phyloP scores from a whole-genome alignment of 2,329 filamentous ascomycete species.

The Fusarium denticulatum region DNA sequence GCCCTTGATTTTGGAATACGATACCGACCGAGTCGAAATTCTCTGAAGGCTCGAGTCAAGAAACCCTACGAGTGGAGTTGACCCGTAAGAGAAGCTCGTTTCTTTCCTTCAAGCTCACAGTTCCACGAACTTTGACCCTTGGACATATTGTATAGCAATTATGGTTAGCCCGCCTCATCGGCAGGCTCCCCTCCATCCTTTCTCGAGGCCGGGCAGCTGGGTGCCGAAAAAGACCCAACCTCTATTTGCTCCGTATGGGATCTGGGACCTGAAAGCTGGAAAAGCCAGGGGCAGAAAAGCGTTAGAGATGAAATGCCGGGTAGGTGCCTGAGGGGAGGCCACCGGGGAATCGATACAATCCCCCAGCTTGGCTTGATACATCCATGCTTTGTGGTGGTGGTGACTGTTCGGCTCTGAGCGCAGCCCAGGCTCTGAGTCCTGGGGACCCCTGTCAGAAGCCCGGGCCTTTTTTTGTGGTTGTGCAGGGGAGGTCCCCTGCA shows the following conservation, averaged over 20 bases:
- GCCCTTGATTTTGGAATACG: not conserved
- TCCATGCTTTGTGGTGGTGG: conserved; percentile 2
- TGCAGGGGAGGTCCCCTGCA: conserved; percentile 21
- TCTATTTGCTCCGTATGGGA: not conserved
- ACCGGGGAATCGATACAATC: conserved; percentile 15
- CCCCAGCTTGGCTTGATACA: conserved; percentile 2
- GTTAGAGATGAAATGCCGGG: conserved; percentile 27
- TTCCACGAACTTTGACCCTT: conserved; percentile 10
- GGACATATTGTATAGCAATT: not conserved
- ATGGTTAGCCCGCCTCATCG: conserved; percentile 13
- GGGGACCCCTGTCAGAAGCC: conserved; percentile 26
- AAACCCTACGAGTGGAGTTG: conserved; percentile 22
- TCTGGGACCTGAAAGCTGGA: conserved; percentile 14
- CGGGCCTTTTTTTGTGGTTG: conserved; percentile 24
- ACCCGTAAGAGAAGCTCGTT: conserved; percentile 12
- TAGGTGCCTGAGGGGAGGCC: not conserved
- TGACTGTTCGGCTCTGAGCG: conserved; percentile 15
- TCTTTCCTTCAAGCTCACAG: not conserved
- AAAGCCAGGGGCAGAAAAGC: conserved; percentile 14
- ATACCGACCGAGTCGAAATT: conserved; percentile 1
- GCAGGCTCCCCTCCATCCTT: conserved; percentile 13
- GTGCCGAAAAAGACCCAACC: conserved; percentile 7
- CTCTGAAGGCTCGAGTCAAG: conserved; percentile 34
- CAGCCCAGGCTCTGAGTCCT: conserved; percentile 18
- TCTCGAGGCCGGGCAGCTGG: conserved; percentile 9